phyloP scores from a whole-genome alignment of 352 stramenopile genomes.

The Pythium scleroteichum region DNA sequence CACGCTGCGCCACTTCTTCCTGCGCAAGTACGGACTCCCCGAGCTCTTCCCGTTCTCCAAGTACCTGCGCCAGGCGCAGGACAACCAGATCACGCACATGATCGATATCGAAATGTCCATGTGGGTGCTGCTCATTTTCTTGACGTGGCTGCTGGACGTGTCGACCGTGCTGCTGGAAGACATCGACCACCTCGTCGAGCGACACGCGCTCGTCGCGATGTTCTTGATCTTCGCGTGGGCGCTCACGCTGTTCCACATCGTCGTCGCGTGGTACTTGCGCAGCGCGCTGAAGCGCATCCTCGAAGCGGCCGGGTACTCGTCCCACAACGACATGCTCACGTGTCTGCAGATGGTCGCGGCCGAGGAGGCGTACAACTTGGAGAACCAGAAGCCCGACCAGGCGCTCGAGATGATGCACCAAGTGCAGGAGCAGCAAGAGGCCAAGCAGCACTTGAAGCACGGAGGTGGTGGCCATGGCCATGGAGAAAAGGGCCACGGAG shows the following conservation, averaged over 20 bases:
- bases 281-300: slow-evolving; percentile 14
- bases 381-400: slow-evolving; percentile 12
- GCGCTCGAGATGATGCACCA: slow-evolving; percentile 24
- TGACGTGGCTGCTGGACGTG: slow-evolving; percentile 23
- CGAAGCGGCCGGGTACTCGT: slow-evolving; percentile 20
- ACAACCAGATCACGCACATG: slow-evolving; percentile 75
- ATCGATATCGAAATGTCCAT: slow-evolving; percentile 70
- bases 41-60: slow-evolving; percentile 58
- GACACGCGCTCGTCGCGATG: slow-evolving; percentile 17
- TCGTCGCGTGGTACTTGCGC: slow-evolving; percentile 20
- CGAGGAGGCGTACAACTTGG: slow-evolving; percentile 18
- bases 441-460: slow-evolving; percentile 7
- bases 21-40: slow-evolving; percentile 22
- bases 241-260: slow-evolving; percentile 18
- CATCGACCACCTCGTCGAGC: slow-evolving; percentile 15
- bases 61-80: slow-evolving; percentile 67
- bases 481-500: not conserved
- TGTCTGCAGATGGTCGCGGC: slow-evolving; percentile 18
- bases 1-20: slow-evolving; percentile 28
- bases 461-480: not conserved
- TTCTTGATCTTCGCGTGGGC: slow-evolving; percentile 23
- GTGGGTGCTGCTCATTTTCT: slow-evolving; percentile 31
- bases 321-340: slow-evolving; percentile 19
- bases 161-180: slow-evolving; percentile 14
- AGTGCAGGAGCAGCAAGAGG: slow-evolving; percentile 21